Evolutionary conservation across 805 yeast species (phyloP).

Genomic region (Saccharomyces paradoxus): DNA sequence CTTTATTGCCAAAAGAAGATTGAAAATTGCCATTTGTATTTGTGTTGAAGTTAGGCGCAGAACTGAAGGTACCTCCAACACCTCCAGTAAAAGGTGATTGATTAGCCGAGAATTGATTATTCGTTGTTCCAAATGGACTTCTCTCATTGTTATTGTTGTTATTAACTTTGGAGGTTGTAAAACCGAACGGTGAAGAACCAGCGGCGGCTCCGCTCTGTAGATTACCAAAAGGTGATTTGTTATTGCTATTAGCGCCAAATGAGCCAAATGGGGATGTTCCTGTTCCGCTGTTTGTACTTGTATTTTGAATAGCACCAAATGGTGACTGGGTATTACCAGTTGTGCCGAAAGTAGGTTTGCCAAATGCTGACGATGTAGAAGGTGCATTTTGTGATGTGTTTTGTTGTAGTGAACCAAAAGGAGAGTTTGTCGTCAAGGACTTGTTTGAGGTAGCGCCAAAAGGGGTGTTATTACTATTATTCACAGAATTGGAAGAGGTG

Average conservation of each 20-base stretch:
- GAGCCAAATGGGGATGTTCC: conserved; percentile 9
- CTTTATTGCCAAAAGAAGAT: background rate
- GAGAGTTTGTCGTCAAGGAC: conserved; percentile 4
- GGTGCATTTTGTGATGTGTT: conserved; percentile 1
- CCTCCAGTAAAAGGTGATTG: background rate
- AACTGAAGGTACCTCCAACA: background rate
- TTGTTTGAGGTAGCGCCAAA: conserved; percentile 12
- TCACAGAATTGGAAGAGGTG: background rate
- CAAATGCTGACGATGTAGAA: conserved; percentile 9
- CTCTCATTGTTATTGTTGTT: background rate
- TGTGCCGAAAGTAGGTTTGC: conserved; percentile 21
- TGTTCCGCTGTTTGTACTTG: background rate
- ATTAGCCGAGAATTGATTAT: background rate
- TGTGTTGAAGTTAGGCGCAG: background rate
- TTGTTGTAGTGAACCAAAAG: conserved; percentile 10
- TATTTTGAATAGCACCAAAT: conserved; percentile 13
- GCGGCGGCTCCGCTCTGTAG: conserved; percentile 2
- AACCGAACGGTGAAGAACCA: conserved; percentile 7
- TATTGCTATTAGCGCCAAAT: background rate
- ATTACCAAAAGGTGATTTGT: conserved; percentile 8
- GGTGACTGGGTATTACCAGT: conserved; percentile 6
- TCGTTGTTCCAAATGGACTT: background rate
- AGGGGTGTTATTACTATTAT: conserved; percentile 8
- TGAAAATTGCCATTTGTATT: background rate
- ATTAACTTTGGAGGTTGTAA: background rate